phyloP scores from a whole-genome alignment of 2,329 filamentous ascomycete species.

The Sporothrix pallida region DNA sequence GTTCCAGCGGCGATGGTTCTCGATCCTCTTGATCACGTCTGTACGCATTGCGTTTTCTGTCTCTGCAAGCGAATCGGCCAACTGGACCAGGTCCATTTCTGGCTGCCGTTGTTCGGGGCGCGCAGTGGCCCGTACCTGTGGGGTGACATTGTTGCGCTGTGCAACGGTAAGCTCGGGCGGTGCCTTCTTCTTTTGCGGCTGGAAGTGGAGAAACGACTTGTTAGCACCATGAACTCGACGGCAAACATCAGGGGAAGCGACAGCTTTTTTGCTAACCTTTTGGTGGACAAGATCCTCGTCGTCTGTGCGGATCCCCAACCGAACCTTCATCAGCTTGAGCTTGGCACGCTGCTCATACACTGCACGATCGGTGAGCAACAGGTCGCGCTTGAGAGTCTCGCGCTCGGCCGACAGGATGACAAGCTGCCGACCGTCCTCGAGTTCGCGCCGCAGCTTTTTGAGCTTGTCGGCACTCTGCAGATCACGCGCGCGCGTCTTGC shows the following conservation, averaged over 20 bases:
- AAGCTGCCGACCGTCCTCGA: conserved; percentile 85
- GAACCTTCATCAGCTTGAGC: conserved; percentile 87
- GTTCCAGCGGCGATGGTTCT: conserved; percentile 92
- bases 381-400: conserved; percentile 78
- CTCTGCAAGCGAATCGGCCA: conserved; percentile 79
- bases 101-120: conserved; percentile 70
- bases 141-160: conserved; percentile 63
- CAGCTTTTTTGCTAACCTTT: conserved; percentile 65
- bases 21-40: conserved; percentile 85
- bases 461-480: conserved; percentile 94
- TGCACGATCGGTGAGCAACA: conserved; percentile 73
- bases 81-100: conserved; percentile 77
- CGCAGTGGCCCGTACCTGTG: conserved; percentile 71
- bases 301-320: conserved; percentile 85
- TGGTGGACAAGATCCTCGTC: conserved; percentile 95
- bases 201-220: conserved; percentile 47
- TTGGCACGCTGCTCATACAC: conserved; percentile 83
- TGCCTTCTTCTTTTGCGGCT: conserved; percentile 75
- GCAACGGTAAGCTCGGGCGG: conserved; percentile 62
- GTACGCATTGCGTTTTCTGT: conserved; percentile 79
- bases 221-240: conserved; percentile 23
- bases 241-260: not conserved
- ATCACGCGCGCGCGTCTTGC: conserved; percentile 93
- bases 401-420: conserved; percentile 78
- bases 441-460: conserved; percentile 85